A percentile compares a stretch with the other conserved stretches of the same genome.
Evolutionary conservation across 352 stramenopile genomes (phyloP).

Genomic region (Phytopythium chamaehyphon): DNA sequence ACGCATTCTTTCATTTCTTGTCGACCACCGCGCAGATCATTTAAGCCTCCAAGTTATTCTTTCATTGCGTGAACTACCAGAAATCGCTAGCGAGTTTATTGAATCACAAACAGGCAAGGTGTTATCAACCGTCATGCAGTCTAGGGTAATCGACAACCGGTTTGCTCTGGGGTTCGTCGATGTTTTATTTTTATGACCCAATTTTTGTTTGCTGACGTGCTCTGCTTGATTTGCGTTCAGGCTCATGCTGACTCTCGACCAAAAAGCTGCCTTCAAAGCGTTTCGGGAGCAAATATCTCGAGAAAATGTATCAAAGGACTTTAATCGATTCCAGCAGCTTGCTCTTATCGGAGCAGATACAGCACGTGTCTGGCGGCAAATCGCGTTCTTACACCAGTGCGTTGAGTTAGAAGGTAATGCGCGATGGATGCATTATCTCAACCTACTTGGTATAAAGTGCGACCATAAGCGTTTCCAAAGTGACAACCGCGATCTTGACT

Average conservation of each 20-base stretch:
- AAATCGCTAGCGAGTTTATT: constrained; percentile 43
- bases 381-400: constrained; percentile 78
- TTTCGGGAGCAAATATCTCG: constrained; percentile 75
- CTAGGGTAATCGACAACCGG: constrained; percentile 62
- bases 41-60: constrained; percentile 65
- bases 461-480: constrained; percentile 76
- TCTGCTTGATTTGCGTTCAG: constrained; percentile 16
- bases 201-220: background rate
- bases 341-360: constrained; percentile 68
- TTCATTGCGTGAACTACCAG: constrained; percentile 50
- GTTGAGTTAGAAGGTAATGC: constrained; percentile 79
- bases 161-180: constrained; percentile 50
- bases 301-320: constrained; percentile 82
- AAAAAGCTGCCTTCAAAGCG: constrained; percentile 61
- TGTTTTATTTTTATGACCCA: background rate
- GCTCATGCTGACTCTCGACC: constrained; percentile 73
- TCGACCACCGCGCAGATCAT: constrained; percentile 58
- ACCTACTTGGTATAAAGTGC: constrained; percentile 69
- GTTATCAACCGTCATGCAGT: constrained; percentile 68
- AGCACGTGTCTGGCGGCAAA: constrained; percentile 73
- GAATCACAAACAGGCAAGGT: constrained; percentile 51
- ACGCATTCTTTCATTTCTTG: constrained; percentile 59
- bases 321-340: constrained; percentile 72
- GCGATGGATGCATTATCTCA: constrained; percentile 80
- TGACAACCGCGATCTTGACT: constrained; percentile 56